Conservation (phyloP, 106 monocot genomes). For the Acorus calamus region DNA sequence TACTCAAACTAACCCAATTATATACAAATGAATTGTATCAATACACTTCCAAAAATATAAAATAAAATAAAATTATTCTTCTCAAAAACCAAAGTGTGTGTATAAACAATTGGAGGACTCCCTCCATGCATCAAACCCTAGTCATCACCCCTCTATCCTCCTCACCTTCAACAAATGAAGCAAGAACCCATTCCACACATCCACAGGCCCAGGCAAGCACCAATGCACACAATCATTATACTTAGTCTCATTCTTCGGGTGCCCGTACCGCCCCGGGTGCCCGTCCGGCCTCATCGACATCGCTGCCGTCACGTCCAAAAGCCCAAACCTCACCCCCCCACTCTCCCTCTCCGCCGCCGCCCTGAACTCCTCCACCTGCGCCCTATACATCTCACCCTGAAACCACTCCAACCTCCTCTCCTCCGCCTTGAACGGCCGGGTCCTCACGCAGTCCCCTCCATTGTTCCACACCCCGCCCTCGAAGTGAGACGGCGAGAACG, state of each 20-base stretch:
- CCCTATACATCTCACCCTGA: background rate
- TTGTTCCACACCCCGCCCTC: constrained; percentile 1
- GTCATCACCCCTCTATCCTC: too few species aligned
- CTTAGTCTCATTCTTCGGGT: background rate
- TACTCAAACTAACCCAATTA: too few species aligned
- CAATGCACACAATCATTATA: background rate
- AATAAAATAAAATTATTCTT: too few species aligned
- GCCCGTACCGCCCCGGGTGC: background rate
- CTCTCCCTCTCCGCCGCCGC: background rate
- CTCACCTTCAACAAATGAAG: background rate
- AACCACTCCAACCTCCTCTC: background rate
- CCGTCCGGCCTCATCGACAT: constrained; percentile 4
- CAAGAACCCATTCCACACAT: constrained; percentile 2
- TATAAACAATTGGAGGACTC: too few species aligned
- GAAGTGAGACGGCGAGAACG: background rate
- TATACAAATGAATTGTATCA: too few species aligned
- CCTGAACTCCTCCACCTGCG: background rate
- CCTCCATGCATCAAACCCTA: too few species aligned
- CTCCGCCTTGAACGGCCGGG: background rate
- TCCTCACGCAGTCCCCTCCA: constrained; percentile 6
- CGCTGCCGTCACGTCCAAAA: background rate
- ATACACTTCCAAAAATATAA: too few species aligned
- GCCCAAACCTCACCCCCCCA: background rate
- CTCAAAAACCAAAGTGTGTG: too few species aligned
- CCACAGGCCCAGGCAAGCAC: constrained; percentile 8